Evolutionary conservation across 177 flowering plant species (phyloP).

Genomic region (Tripterygium wilfordii): DNA sequence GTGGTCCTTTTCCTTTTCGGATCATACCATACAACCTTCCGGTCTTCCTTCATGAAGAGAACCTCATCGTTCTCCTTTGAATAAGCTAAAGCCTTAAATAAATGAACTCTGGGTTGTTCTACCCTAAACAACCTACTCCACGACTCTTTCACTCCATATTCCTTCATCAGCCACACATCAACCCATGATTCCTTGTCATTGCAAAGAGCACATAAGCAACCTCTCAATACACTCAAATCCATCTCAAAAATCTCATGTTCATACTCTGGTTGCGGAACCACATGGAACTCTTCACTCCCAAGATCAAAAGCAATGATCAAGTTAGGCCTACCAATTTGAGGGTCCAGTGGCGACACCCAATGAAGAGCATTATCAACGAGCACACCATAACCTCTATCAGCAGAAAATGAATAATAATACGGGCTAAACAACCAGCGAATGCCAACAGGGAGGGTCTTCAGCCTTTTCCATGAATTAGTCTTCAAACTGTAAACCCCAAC

Average conservation of each 20-base stretch:
- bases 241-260: conserved; percentile 1
- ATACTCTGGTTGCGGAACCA: conserved; percentile 10
- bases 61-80: conserved; percentile 11
- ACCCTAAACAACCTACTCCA: conserved; percentile 24
- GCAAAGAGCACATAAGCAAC: conserved; percentile 15
- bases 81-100: conserved; percentile 9
- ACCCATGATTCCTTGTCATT: neutral
- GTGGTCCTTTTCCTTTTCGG: neutral
- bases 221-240: conserved; percentile 21
- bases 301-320: conserved; percentile 29
- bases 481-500: conserved; percentile 22
- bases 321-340: neutral
- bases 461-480: conserved; percentile 3
- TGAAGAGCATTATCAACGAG: conserved; percentile 21
- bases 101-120: neutral
- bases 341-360: conserved; percentile 14
- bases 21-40: conserved; percentile 15
- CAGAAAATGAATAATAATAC: conserved; percentile 8
- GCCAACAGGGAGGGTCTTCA: conserved; percentile 7
- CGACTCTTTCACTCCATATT: conserved; percentile 26
- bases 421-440: conserved; percentile 3
- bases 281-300: conserved; percentile 10
- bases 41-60: conserved; percentile 3
- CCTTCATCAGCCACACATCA: conserved; percentile 36
- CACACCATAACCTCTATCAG: conserved; percentile 15